Conservation (phyloP, 2,329 filamentous ascomycete genomes). For the Trichoderma harzianum region DNA sequence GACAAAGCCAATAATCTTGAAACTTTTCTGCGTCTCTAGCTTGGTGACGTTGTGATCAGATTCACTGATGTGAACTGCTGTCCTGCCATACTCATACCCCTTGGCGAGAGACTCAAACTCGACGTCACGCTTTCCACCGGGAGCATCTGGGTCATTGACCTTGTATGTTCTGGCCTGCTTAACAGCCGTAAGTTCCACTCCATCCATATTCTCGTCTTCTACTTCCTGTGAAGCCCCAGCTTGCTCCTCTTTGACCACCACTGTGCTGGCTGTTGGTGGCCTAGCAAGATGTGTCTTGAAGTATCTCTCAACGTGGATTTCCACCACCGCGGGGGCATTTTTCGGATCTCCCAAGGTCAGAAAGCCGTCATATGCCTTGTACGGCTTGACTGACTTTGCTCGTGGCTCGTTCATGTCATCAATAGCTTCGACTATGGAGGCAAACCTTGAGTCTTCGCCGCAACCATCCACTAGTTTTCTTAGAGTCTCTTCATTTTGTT, state of each 20-base stretch:
- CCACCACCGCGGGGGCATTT: slow-evolving; percentile 70
- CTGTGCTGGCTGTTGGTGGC: slow-evolving; percentile 72
- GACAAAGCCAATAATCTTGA: slow-evolving; percentile 87
- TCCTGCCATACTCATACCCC: slow-evolving; percentile 90
- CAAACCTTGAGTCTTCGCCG: slow-evolving; percentile 61
- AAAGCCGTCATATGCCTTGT: slow-evolving; percentile 73
- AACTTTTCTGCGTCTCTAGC: slow-evolving; percentile 68
- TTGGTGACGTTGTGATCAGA: slow-evolving; percentile 87
- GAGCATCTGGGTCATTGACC: slow-evolving; percentile 68
- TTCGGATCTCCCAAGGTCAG: slow-evolving; percentile 75
- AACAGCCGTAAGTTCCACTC: slow-evolving; percentile 63
- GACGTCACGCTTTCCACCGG: slow-evolving; percentile 78
- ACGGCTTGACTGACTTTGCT: slow-evolving; percentile 71
- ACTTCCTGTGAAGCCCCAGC: slow-evolving; percentile 50
- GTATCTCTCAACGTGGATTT: slow-evolving; percentile 86
- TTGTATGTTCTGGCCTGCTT: slow-evolving; percentile 76
- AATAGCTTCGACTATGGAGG: slow-evolving; percentile 83
- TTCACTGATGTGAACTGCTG: slow-evolving; percentile 83
- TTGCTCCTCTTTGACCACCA: slow-evolving; percentile 56
- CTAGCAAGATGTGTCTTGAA: slow-evolving; percentile 78
- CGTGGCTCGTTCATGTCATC: slow-evolving; percentile 73
- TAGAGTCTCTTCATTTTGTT: slow-evolving; percentile 68
- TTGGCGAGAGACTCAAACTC: slow-evolving; percentile 82
- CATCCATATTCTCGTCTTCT: slow-evolving; percentile 47
- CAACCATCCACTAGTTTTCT: slow-evolving; percentile 64